Evolutionary conservation across 2,329 filamentous ascomycete genomes (phyloP), one percentile per base, ranked within the genome.

Genomic region (Claviceps quebecensis): DNA sequence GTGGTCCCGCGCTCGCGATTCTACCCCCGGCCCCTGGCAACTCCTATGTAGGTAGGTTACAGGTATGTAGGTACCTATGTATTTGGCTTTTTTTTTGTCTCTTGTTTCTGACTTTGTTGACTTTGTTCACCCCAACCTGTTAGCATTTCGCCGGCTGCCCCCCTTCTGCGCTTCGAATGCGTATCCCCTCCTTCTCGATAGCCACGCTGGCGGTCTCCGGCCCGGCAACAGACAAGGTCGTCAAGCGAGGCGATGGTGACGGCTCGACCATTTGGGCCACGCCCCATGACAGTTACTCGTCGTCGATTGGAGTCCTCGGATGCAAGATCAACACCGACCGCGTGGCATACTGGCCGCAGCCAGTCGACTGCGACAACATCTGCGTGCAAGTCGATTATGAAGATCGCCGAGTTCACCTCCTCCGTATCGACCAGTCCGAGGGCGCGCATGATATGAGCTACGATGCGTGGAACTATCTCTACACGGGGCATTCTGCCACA

Each of bases 381-480:
- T 81, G 78, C 65, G 67, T 81, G 53, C 70, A 71, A 50, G 65
- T 81, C 50, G 68, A 64, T 45, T 70, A 75, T 62, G 61, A 66
- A 36, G 72, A 67, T 52, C 75, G 76, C 47, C 67, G 65, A 23
- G 67, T 83, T 53, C 71, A 79, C 55, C 77, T 87, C 46, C 70
- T 81, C 41, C 75, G 74, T 59, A 65, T 81, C 58, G 78, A 81
- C 64, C 67, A 72, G 55, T 81, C 77, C 0, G 67, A 69, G 51
- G 77, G 76, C 52, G 77, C 77, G 34, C 62, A 79, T 63, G 78
- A 81, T 61, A 69, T 81, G 60, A 72, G 68, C 60, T 81, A 80
- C 67, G 77, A 81, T 57, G 77, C 78, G 22, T 81, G 76, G 75
- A 80, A 79, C 65, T 78, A 77, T 56, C 74, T 81, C n/a, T 59